Conservation (phyloP, 2,329 filamentous ascomycete species). For the Botrytis fragariae region DNA sequence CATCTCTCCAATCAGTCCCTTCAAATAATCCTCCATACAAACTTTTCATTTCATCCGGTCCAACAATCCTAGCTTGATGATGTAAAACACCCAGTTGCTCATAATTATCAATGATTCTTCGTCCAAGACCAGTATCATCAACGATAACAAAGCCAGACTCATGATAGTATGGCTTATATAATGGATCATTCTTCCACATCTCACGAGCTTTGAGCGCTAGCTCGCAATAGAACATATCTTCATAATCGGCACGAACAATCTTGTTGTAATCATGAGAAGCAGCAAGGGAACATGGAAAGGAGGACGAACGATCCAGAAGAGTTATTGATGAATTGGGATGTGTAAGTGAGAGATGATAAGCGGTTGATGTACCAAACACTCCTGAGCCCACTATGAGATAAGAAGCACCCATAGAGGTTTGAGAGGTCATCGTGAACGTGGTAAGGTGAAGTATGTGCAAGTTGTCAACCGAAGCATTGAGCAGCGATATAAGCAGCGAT, state of each 20-base stretch:
- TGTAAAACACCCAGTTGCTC: conserved; percentile 39
- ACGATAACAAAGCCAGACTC: conserved; percentile 50
- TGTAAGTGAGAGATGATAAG: conserved; percentile 47
- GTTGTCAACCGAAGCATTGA: not conserved
- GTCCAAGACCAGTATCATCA: conserved; percentile 46
- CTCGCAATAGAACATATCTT: conserved; percentile 51
- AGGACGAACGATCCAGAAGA: conserved; percentile 44
- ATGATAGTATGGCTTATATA: conserved; percentile 49
- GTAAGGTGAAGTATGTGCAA: not conserved
- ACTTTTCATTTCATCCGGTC: conserved; percentile 42
- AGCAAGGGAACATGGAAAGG: conserved; percentile 42
- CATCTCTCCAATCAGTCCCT: conserved; percentile 40
- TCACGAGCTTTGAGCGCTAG: conserved; percentile 48
- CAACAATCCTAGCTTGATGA: conserved; percentile 43
- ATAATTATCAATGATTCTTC: conserved; percentile 47
- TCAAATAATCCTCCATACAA: conserved; percentile 44
- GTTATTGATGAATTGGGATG: conserved; percentile 43
- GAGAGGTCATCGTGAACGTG: conserved; percentile 6
- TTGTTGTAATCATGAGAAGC: conserved; percentile 62
- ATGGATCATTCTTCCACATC: conserved; percentile 48
- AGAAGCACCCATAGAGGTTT: conserved; percentile 14
- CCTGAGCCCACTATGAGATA: conserved; percentile 51
- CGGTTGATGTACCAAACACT: conserved; percentile 52
- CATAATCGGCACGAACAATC: conserved; percentile 57
- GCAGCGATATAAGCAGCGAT: not conserved